A percentile compares a stretch with the other conserved stretches of the same genome.
These are phyloP conservation scores for Carex myosuroides DNA, from an alignment of 176 grass and related monocot species.

Conservation along the genomic window DNA sequence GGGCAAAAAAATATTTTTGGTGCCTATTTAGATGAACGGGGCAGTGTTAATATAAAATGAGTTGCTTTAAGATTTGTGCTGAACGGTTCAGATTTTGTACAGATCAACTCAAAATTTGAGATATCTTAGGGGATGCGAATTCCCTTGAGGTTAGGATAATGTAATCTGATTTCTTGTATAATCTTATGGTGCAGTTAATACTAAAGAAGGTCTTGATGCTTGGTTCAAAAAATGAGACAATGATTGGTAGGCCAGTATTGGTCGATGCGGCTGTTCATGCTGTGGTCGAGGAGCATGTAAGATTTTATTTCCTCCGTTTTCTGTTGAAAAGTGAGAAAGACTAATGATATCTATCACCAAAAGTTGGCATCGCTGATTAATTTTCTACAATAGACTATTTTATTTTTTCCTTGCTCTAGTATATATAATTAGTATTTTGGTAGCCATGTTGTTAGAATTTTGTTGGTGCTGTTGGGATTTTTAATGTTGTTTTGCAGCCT, in stretches of 20 bases:
- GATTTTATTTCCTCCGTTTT: slow-evolving; percentile 22
- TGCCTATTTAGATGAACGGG: no score
- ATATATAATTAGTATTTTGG: background rate
- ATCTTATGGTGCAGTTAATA: slow-evolving; percentile 51
- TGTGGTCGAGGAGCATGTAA: slow-evolving; percentile 96
- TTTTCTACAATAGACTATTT: background rate
- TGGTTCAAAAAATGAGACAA: slow-evolving; percentile 72
- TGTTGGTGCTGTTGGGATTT: background rate
- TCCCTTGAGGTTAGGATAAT: no score
- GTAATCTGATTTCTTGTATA: background rate
- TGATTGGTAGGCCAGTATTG: slow-evolving; percentile 81
- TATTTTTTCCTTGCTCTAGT: background rate
- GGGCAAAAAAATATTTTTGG: no score
- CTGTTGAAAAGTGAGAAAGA: slow-evolving; percentile 12
- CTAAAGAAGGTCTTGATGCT: slow-evolving; percentile 88
- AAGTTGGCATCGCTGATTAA: slow-evolving; percentile 3
- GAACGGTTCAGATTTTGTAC: no score
- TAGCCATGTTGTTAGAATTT: slow-evolving; percentile 4
- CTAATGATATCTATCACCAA: slow-evolving; percentile 5
- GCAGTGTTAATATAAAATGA: no score
- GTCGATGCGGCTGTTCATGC: slow-evolving; percentile 75
- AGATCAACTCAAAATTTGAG: no score
- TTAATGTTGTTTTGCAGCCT: background rate
- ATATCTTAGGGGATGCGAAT: no score
- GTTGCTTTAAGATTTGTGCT: no score